Base-by-base conservation (phyloP, 805 yeast species). In the Nakazawaea holstii region DNA sequence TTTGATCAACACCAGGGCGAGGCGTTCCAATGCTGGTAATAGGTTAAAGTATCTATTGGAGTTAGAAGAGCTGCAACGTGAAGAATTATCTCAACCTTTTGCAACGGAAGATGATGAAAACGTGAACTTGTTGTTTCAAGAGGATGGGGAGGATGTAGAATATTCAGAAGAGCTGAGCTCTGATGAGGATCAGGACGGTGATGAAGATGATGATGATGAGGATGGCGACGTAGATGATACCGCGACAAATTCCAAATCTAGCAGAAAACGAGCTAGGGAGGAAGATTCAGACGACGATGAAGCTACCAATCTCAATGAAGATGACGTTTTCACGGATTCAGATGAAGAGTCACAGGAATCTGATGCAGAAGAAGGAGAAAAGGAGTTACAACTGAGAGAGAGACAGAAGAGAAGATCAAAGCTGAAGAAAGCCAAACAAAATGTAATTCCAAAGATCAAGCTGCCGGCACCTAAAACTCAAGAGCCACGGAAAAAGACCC, bases 11-110 rank as follows among this genome's bases (percentile, higher is more conserved):
- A 84, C 95, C 3, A 76, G 97, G 52, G 68, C 79, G 51, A 73
- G 88, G 53, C 79, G 99, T 46, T 65, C 89, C 39, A 94, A 92
- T 66, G 99, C 99, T 1, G 99, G 99, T 13, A 84, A 87, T 45
- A 73, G 94, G 46, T 70, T 94, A 60, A 79, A 79, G 57, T 80
- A 80, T 48, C 73, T 94, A 50, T 68, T 94, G 15, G 85, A 81
- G 49, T 74, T 87, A 28, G 96, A 83, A 55, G 86, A 79, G 52
- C 84, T 79, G 41, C 59, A 67, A 8, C 54, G 64, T 1, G 61
- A 54, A 13, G 49, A 43, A 10, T 8, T 9, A 55, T 55, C 41
- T 31, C 55, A 46, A 36, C 39, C 39, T n/a, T 52, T 53, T 30
- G 58, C 35, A 33, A 63, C 53, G 6, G 89, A 87, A 38, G 95